Evolutionary conservation across 352 stramenopile species (phyloP).

Genomic region (Phytophthora rubi): DNA sequence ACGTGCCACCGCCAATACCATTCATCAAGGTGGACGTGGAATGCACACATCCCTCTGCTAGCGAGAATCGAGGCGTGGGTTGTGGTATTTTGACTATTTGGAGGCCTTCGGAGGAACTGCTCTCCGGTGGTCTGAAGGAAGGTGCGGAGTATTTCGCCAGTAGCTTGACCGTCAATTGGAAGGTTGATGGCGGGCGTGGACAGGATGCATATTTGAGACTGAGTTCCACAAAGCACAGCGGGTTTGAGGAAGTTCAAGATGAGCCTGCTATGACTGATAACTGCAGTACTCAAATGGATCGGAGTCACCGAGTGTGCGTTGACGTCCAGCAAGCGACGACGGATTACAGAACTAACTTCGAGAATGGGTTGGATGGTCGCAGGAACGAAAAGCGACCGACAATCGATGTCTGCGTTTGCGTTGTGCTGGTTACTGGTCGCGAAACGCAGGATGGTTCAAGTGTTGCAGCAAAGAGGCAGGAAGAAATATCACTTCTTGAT

Average conservation of each 20-base stretch:
- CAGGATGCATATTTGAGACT: conserved; percentile 60
- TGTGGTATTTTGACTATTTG: conserved; percentile 68
- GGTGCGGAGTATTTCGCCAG: conserved; percentile 64
- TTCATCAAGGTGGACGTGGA: conserved; percentile 77
- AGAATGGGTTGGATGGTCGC: conserved; percentile 25
- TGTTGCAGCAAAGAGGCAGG: conserved; percentile 25
- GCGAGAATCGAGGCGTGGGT: conserved; percentile 25
- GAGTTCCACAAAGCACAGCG: conserved; percentile 68
- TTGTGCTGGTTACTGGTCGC: conserved; percentile 44
- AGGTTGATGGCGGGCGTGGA: conserved; percentile 42
- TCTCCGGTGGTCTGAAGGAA: conserved; percentile 50
- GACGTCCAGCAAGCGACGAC: conserved; percentile 36
- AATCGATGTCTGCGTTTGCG: conserved; percentile 62
- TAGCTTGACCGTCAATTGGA: conserved; percentile 74
- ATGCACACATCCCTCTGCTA: conserved; percentile 48
- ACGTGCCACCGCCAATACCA: conserved; percentile 51
- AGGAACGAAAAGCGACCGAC: conserved; percentile 36
- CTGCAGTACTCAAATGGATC: not conserved
- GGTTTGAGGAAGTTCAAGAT: conserved; percentile 44
- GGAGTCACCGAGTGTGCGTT: conserved; percentile 22
- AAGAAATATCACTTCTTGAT: conserved; percentile 34
- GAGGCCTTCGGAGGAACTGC: conserved; percentile 63
- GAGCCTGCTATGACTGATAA: not conserved
- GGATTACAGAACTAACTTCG: conserved; percentile 33
- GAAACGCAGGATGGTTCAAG: conserved; percentile 36